These are phyloP conservation scores for Juncus effusus DNA, from an alignment of 176 grass and related monocot species.

Conservation along the genomic window DNA sequence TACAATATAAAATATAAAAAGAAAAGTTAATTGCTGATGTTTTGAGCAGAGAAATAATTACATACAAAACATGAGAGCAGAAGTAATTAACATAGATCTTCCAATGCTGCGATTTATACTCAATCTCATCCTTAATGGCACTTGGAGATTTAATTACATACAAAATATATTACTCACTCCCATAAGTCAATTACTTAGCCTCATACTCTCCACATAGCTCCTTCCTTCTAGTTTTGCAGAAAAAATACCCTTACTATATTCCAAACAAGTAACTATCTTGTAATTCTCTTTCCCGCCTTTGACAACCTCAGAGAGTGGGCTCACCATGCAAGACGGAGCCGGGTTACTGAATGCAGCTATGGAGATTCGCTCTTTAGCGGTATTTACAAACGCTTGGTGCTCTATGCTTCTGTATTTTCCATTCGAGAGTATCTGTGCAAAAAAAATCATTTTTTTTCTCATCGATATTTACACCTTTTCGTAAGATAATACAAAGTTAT, in stretches of 20 bases:
- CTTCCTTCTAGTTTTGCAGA: slow-evolving; percentile 39
- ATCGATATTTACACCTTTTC: neutral
- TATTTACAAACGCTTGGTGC: slow-evolving; percentile 35
- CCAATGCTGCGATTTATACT: no score
- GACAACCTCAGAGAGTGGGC: slow-evolving; percentile 25
- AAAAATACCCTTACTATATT: slow-evolving; percentile 46
- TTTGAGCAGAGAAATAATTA: no score
- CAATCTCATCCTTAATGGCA: no score
- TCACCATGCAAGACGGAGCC: slow-evolving; percentile 19
- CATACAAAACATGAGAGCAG: no score
- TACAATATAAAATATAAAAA: no score
- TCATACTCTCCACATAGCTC: slow-evolving; percentile 47
- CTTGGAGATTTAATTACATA: no score
- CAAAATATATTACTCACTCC: neutral
- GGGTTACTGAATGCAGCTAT: slow-evolving; percentile 37
- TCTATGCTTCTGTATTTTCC: slow-evolving; percentile 42
- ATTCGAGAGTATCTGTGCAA: slow-evolving; percentile 38
- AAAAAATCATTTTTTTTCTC: neutral
- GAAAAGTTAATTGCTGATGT: no score
- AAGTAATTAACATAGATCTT: no score
- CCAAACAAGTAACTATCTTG: slow-evolving; percentile 29
- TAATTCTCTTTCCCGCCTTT: slow-evolving; percentile 24
- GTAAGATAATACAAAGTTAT: neutral
- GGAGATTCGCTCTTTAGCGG: slow-evolving; percentile 31
- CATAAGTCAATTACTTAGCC: slow-evolving; percentile 19